phyloP scores from a whole-genome alignment of 768 basidiomycete species.

The Galerina marginata region DNA sequence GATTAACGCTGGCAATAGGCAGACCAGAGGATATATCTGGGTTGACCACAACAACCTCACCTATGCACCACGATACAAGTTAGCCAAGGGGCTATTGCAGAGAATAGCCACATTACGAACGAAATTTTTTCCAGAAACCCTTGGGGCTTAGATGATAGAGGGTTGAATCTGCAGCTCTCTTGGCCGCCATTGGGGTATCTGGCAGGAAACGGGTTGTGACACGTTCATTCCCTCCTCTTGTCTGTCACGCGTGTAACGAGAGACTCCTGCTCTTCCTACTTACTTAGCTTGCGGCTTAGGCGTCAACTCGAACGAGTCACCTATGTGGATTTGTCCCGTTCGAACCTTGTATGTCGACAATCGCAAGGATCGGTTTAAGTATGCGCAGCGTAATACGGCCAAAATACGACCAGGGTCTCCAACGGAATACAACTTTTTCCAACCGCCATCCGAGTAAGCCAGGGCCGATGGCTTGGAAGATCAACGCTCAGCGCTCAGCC shows the following conservation, averaged over 20 bases:
- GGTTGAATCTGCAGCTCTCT: constrained; percentile 85
- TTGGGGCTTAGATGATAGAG: constrained; percentile 88
- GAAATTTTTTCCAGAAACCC: constrained; percentile 97
- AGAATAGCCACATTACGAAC: constrained; percentile 50
- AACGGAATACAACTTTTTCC: no score
- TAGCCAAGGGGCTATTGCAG: constrained; percentile 3
- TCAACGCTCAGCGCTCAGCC: no score
- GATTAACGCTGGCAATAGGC: constrained; percentile 71
- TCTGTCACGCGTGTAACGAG: not conserved
- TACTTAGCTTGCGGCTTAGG: no score
- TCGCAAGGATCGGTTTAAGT: no score
- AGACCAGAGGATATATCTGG: constrained; percentile 92
- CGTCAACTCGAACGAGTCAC: no score
- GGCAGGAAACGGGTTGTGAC: constrained; percentile 9
- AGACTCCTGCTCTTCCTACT: not conserved
- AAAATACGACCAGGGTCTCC: no score
- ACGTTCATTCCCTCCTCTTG: not conserved
- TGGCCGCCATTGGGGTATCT: constrained; percentile 63
- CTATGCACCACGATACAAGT: constrained; percentile 42
- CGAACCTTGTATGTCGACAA: no score
- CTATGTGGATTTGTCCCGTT: no score
- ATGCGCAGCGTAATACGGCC: no score
- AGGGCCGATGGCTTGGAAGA: no score
- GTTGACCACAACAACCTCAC: constrained; percentile 83
- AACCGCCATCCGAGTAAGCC: no score